These are phyloP conservation scores for Puccinia sorghi DNA, from an alignment of 1,284 basidiomycete genomes.

Conservation along the genomic window DNA sequence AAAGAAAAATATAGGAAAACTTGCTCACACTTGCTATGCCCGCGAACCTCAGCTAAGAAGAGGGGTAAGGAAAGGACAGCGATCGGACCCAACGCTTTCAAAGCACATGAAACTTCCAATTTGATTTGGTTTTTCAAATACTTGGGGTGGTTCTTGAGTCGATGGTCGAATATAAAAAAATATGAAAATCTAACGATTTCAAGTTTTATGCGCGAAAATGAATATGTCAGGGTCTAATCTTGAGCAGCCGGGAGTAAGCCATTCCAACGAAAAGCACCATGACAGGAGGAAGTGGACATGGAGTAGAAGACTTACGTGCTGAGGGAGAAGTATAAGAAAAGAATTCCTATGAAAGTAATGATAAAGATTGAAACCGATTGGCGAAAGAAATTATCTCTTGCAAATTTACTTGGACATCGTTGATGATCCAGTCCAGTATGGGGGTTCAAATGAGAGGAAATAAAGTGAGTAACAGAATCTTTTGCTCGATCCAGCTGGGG, in stretches of 20 bases:
- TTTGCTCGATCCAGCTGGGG: background rate
- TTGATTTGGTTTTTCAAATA: constrained; percentile 85
- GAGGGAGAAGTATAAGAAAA: constrained; percentile 77
- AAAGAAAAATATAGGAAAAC: constrained; percentile 59
- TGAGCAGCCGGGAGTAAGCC: no score
- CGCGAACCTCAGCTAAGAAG: constrained; percentile 90
- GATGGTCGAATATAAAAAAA: constrained; percentile 85
- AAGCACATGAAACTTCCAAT: constrained; percentile 75
- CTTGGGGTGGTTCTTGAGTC: constrained; percentile 91
- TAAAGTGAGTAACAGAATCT: background rate
- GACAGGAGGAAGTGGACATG: background rate
- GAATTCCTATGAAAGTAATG: constrained; percentile 78
- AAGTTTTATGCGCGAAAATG: background rate
- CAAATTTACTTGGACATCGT: constrained; percentile 10
- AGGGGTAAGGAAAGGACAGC: constrained; percentile 79
- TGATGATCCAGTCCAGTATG: no score
- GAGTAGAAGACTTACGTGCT: constrained; percentile 62
- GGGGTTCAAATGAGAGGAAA: background rate
- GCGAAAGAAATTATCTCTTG: constrained; percentile 60
- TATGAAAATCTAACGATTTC: constrained; percentile 67
- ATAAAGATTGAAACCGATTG: constrained; percentile 74
- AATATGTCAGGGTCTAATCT: background rate
- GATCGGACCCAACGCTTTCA: constrained; percentile 72
- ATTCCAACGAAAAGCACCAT: no score
- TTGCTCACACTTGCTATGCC: constrained; percentile 63